Conservation (phyloP, 129 eudicot genomes). For the Ambrosia artemisiifolia region DNA sequence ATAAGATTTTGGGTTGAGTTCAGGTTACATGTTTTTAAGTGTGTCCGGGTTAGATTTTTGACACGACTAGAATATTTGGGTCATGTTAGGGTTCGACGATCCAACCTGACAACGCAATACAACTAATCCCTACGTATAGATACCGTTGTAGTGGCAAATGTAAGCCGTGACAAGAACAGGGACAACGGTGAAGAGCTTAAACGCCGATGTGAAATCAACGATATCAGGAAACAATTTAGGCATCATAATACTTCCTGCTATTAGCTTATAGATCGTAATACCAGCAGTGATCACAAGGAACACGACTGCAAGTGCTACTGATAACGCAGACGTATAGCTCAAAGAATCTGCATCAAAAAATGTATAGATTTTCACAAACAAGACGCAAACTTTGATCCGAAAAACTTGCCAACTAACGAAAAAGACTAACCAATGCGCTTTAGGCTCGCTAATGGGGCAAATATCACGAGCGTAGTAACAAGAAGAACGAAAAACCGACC, state of each 20-base stretch:
- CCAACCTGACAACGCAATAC: no score
- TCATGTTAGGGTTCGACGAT: no score
- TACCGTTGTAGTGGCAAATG: conserved; percentile 92
- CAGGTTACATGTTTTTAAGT: neutral
- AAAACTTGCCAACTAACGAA: neutral
- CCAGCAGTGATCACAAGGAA: conserved; percentile 83
- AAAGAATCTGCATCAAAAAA: conserved; percentile 72
- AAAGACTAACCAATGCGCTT: conserved; percentile 81
- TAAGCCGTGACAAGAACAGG: conserved; percentile 93
- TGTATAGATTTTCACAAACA: neutral
- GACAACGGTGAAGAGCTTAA: conserved; percentile 81
- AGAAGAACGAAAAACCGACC: conserved; percentile 73
- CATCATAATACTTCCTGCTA: conserved; percentile 54
- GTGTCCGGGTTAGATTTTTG: no score
- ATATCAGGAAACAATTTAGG: conserved; percentile 77
- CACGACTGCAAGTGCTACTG: conserved; percentile 87
- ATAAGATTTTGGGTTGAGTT: neutral
- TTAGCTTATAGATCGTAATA: conserved; percentile 65
- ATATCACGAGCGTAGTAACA: conserved; percentile 61
- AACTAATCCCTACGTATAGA: neutral
- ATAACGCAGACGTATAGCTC: conserved; percentile 87
- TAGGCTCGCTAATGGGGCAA: conserved; percentile 87
- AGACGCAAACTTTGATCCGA: neutral
- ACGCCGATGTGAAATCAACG: conserved; percentile 49
- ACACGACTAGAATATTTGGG: no score